phyloP scores from a whole-genome alignment of 306 rosid genomes.

The Vigna unguiculata region DNA sequence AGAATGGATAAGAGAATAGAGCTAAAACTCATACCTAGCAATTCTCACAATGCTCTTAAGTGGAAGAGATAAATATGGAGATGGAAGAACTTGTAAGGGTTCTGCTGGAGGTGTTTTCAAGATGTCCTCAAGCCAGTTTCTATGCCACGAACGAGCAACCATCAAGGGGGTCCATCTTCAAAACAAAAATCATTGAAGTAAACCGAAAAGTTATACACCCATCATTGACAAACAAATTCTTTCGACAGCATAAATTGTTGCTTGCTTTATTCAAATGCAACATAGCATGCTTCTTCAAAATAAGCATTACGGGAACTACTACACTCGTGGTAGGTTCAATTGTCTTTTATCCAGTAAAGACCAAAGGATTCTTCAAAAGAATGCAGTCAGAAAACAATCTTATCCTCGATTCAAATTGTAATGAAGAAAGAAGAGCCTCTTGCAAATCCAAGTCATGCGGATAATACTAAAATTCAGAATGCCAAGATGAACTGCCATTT shows the following conservation, averaged over 20 bases:
- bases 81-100: slow-evolving; percentile 61
- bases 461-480: slow-evolving; percentile 2
- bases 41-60: slow-evolving; percentile 89
- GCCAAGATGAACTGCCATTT: slow-evolving; percentile 4
- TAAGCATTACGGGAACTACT: slow-evolving; percentile 18
- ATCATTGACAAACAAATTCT: slow-evolving; percentile 22
- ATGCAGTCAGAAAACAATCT: neutral
- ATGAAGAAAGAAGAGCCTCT: neutral
- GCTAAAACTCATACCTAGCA: slow-evolving; percentile 67
- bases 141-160: slow-evolving; percentile 95
- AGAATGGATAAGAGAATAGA: slow-evolving; percentile 9
- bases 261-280: slow-evolving; percentile 24
- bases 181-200: slow-evolving; percentile 44
- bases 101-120: slow-evolving; percentile 64
- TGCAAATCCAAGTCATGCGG: neutral
- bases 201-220: slow-evolving; percentile 27
- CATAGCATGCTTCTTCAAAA: too few species aligned
- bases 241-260: neutral
- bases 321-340: slow-evolving; percentile 7
- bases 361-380: slow-evolving; percentile 29
- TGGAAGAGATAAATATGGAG: slow-evolving; percentile 86
- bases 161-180: slow-evolving; percentile 87
- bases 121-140: slow-evolving; percentile 80
- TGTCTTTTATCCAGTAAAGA: neutral
- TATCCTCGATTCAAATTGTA: neutral